Percentiles rank a stretch among this genome's conserved stretches.
Conservation (phyloP, 148 eudicot genomes). For the Cornus controversa region DNA sequence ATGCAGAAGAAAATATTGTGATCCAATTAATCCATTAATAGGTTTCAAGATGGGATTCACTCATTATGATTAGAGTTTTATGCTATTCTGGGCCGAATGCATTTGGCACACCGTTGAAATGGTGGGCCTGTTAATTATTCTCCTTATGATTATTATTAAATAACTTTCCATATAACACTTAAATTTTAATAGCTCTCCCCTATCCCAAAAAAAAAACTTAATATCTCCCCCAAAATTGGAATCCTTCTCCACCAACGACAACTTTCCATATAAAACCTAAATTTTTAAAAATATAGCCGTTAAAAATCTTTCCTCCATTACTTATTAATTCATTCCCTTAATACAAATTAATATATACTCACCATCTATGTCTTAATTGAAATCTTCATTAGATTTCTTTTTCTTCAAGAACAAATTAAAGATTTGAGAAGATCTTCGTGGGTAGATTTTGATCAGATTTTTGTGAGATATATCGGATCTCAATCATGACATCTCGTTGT, state of each 20-base stretch:
- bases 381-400: background rate
- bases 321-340: background rate
- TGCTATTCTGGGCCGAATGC: too few species aligned
- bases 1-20: too few species aligned
- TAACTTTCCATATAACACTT: too few species aligned
- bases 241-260: background rate
- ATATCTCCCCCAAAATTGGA: background rate
- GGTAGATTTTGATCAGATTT: background rate
- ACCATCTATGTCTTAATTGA: too few species aligned
- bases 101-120: too few species aligned
- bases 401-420: background rate
- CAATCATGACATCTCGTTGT: slow-evolving; percentile 30
- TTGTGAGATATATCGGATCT: background rate
- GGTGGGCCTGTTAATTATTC: too few species aligned
- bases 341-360: background rate
- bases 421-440: background rate
- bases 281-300: background rate
- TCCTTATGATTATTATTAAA: too few species aligned
- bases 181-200: too few species aligned
- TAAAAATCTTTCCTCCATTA: background rate
- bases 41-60: too few species aligned
- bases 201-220: too few species aligned
- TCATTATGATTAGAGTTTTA: too few species aligned
- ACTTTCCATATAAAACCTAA: background rate
- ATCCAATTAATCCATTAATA: too few species aligned